Evolutionary conservation across 2,329 filamentous ascomycete genomes (phyloP).

Genomic region (Stachybotrys elegans): DNA sequence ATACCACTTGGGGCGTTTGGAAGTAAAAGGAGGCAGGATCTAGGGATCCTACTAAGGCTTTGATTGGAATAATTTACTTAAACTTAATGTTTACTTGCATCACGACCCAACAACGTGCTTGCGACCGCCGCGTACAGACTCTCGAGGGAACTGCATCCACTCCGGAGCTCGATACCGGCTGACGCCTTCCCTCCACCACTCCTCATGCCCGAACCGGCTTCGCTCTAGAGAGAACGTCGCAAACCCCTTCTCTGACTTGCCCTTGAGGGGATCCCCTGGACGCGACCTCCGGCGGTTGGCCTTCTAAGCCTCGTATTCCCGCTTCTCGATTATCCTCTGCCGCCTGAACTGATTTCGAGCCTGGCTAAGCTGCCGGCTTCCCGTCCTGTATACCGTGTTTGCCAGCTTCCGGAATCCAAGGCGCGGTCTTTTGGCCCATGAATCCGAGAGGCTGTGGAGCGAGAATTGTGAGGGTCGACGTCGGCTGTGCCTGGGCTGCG

Average conservation of each 20-base stretch:
- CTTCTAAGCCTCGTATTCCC: constrained; percentile 23
- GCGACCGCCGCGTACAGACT: too few species aligned
- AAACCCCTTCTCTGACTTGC: constrained; percentile 17
- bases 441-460: constrained; percentile 19
- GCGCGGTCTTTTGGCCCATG: constrained; percentile 19
- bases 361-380: constrained; percentile 19
- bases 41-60: too few species aligned
- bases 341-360: constrained; percentile 21
- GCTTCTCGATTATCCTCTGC: constrained; percentile 17
- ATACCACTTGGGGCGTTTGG: too few species aligned
- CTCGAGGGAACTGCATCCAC: constrained; percentile 23
- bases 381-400: constrained; percentile 17
- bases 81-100: too few species aligned
- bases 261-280: constrained; percentile 16
- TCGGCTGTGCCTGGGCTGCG: constrained; percentile 5
- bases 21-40: too few species aligned
- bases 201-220: constrained; percentile 16
- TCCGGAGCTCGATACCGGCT: constrained; percentile 24
- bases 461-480: constrained; percentile 26
- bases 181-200: constrained; percentile 31
- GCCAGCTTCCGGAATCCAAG: constrained; percentile 25
- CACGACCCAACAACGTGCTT: too few species aligned
- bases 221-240: constrained; percentile 19
- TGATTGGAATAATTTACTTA: too few species aligned
- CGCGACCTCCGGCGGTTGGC: constrained; percentile 18